Evolutionary conservation across 2,329 filamentous ascomycete species (phyloP).

Genomic region (Tolypocladium album): DNA sequence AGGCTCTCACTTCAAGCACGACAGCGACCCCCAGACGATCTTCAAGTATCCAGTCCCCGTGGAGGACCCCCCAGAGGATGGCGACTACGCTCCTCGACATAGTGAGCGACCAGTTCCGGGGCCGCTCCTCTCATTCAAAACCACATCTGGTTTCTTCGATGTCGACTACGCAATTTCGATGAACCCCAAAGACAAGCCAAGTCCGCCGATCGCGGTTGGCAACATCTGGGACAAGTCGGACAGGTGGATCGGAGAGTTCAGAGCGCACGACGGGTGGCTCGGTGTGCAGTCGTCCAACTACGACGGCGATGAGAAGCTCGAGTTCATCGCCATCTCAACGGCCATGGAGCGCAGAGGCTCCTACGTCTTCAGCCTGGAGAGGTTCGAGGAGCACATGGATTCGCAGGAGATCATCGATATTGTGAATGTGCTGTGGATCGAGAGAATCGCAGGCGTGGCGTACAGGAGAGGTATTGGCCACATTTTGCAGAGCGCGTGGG

Average conservation of each 20-base stretch:
- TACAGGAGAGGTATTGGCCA: conserved; percentile 32
- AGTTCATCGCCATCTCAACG: conserved; percentile 31
- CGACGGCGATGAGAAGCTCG: conserved; percentile 30
- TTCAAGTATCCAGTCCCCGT: conserved; percentile 33
- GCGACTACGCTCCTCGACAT: conserved; percentile 16
- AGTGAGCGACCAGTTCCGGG: conserved; percentile 23
- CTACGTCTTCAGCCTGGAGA: conserved; percentile 26
- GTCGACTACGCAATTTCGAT: conserved; percentile 27
- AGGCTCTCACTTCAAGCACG: conserved; percentile 26
- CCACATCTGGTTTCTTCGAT: conserved; percentile 26
- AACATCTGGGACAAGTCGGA: conserved; percentile 26
- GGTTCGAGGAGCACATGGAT: conserved; percentile 29
- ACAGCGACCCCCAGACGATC: conserved; percentile 25
- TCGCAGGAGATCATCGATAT: conserved; percentile 31
- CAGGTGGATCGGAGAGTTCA: conserved; percentile 29
- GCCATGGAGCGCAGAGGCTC: conserved; percentile 30
- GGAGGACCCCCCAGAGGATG: conserved; percentile 18
- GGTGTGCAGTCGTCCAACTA: conserved; percentile 35
- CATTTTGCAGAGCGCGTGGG: conserved; percentile 29
- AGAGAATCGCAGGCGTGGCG: conserved; percentile 30
- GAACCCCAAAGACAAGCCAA: conserved; percentile 21
- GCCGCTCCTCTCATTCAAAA: conserved; percentile 27
- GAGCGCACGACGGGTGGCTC: conserved; percentile 34
- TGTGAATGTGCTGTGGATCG: conserved; percentile 35
- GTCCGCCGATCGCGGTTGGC: conserved; percentile 30